Evolutionary conservation across 192 early-diverging fungal species (phyloP), one percentile per base, ranked within the genome.

Genomic region (Backusella tuberculispora): DNA sequence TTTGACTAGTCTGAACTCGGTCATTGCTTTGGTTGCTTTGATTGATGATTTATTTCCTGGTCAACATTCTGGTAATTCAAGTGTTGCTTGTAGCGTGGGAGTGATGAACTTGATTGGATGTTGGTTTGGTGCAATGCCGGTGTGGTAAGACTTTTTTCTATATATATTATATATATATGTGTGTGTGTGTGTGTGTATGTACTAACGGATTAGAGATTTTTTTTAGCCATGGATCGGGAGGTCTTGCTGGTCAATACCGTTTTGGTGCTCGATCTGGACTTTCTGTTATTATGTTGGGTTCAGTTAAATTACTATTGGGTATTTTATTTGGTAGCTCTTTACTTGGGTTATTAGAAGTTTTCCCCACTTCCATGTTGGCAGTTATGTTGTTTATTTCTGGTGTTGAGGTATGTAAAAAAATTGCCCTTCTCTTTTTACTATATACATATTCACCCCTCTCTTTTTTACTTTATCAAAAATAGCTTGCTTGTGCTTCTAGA

Each of bases 191-290:
- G 7, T 48, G 19, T 75, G n/a, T 17, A 69, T 72, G 42, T 41
- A 14, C 37, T 53, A 13, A 38, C 14, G 24, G 21, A 26, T 8
- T 60, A 12, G 4, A 8, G 19, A 19, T 12, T 60, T 26, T 13
- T 19, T 9, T n/a, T 66, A 81, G 80, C 74, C 91, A 93, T 67
- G 90, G 92, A 37, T 93, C 93, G 43, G 96, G 96, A 24, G 96
- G 96, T 24, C 83, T 97, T n/a, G 94, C 95, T n/a, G 96, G 91
- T 6, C 95, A 97, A 83, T 95, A 96, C 78, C 92, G 95, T 8
- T 97, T 97, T 82, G 96, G 96, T 64, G 94, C 96, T 17, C 88
- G 96, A 63, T 87, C 92, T 0, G 93, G 90, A 68, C 85, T 93
- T 38, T 92, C 92, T 43, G 85, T 97, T 73, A 86, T 94, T 56